Evolutionary conservation across 129 eudicot genomes (phyloP).

Genomic region (Ambrosia trifida): DNA sequence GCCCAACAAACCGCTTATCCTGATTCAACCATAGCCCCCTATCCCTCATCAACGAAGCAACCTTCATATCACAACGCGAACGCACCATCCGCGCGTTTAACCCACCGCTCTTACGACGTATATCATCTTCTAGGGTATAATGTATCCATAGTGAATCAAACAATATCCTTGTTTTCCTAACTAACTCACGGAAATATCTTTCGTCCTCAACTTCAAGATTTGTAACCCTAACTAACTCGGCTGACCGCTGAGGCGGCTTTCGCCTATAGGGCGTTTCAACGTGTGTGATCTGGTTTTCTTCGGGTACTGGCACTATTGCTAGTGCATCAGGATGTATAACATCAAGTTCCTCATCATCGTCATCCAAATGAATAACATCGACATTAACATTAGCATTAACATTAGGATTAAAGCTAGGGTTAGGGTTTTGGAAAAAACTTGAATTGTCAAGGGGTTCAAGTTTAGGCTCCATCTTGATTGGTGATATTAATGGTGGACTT

Average conservation of each 20-base stretch:
- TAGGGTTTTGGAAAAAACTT: neutral
- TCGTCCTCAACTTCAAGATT: slow-evolving; percentile 8
- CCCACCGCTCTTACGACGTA: neutral
- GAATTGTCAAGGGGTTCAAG: neutral
- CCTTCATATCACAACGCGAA: slow-evolving; percentile 11
- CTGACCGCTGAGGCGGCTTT: neutral
- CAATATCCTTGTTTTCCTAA: slow-evolving; percentile 2
- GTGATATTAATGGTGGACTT: neutral
- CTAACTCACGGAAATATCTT: slow-evolving; percentile 1
- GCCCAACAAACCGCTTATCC: slow-evolving; percentile 7
- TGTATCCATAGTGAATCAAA: slow-evolving; percentile 9
- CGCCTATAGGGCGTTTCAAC: neutral
- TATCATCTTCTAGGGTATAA: neutral
- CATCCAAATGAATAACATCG: neutral
- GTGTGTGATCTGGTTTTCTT: neutral
- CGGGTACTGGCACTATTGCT: slow-evolving; percentile 5
- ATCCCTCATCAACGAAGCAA: neutral
- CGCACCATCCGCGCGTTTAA: neutral
- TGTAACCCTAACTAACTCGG: slow-evolving; percentile 13
- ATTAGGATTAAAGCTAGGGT: neutral
- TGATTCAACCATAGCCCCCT: slow-evolving; percentile 14
- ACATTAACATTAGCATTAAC: neutral
- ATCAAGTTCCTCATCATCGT: neutral
- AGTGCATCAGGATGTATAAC: neutral
- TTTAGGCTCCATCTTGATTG: neutral